These are phyloP conservation scores for Castanea sativa DNA, from an alignment of 306 rosid species.

Conservation along the genomic window DNA sequence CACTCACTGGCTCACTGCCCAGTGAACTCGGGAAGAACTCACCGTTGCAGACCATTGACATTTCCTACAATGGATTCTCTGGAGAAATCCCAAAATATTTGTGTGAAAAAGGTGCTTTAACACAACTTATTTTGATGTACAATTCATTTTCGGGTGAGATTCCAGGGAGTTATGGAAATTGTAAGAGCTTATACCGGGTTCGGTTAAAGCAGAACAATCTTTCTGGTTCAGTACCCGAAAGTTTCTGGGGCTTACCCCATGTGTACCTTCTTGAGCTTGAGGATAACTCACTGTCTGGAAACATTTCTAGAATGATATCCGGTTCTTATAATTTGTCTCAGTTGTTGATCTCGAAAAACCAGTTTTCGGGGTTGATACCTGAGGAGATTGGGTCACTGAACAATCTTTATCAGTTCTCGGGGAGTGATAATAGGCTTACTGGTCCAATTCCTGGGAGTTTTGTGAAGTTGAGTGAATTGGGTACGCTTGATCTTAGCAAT, in stretches of 20 bases:
- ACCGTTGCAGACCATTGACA: constrained; percentile 36
- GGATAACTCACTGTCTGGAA: constrained; percentile 60
- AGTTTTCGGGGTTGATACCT: constrained; percentile 62
- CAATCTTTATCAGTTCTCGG: constrained; percentile 44
- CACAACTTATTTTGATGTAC: constrained; percentile 41
- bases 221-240: constrained; percentile 62
- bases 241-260: constrained; percentile 68
- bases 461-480: constrained; percentile 47
- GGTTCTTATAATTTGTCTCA: constrained; percentile 48
- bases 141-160: constrained; percentile 70
- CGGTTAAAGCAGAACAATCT: constrained; percentile 60
- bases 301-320: constrained; percentile 48
- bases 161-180: constrained; percentile 48
- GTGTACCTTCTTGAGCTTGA: constrained; percentile 50
- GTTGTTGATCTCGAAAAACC: constrained; percentile 50
- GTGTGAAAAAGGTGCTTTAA: constrained; percentile 44
- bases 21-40: constrained; percentile 56
- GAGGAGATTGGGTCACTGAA: constrained; percentile 44
- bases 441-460: constrained; percentile 51
- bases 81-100: constrained; percentile 58
- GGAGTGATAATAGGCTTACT: constrained; percentile 41
- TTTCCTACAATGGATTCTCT: constrained; percentile 53
- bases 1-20: constrained; percentile 53
- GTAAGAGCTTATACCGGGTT: constrained; percentile 51
- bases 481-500: constrained; percentile 53